Conservation (phyloP, 73 alveolate genomes). For the Tetrahymena borealis region DNA sequence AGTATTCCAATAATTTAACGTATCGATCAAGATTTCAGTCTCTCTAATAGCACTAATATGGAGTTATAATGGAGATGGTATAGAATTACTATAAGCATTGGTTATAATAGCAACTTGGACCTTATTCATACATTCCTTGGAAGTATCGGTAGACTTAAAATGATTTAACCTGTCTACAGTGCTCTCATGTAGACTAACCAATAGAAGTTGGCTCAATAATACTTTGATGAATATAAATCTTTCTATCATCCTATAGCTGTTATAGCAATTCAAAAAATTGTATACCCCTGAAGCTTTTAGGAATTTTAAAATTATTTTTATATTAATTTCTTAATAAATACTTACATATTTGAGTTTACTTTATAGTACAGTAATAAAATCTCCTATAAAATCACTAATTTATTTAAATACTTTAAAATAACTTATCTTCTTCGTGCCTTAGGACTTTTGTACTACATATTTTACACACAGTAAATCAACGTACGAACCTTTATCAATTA, state of each 20-base stretch:
- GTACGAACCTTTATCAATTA: no score
- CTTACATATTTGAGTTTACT: no score
- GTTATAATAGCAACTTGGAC: neutral
- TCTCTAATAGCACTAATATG: neutral
- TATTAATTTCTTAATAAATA: no score
- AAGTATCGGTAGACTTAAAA: conserved; percentile 45
- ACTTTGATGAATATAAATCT: conserved; percentile 24
- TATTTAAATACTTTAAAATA: no score
- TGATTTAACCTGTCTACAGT: conserved; percentile 44
- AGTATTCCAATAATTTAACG: neutral
- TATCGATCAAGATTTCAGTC: conserved; percentile 18
- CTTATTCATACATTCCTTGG: conserved; percentile 30
- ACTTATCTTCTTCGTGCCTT: no score
- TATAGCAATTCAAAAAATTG: conserved; percentile 10
- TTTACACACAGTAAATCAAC: no score
- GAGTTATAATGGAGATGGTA: neutral
- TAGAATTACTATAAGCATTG: neutral
- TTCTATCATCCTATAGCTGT: conserved; percentile 56
- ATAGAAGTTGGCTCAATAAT: conserved; percentile 17
- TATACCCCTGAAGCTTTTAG: no score
- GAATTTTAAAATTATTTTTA: no score
- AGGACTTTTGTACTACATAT: no score
- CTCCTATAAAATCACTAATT: no score
- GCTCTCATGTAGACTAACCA: conserved; percentile 18
- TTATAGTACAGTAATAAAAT: no score